phyloP scores from a whole-genome alignment of 768 basidiomycete genomes.

The Tylopilus cervinicoccineus region DNA sequence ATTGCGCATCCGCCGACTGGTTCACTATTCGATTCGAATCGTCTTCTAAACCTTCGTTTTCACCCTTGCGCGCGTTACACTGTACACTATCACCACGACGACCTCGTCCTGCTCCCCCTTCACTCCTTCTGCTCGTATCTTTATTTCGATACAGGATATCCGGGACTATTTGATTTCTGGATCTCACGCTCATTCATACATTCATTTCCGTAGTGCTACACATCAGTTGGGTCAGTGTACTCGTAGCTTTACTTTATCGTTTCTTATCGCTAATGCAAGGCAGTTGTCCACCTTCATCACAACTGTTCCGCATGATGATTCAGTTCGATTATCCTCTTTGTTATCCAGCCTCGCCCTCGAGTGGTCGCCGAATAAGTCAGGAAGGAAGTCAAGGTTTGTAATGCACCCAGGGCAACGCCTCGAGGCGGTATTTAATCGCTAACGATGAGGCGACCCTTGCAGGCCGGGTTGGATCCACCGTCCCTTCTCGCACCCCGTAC shows the following conservation, averaged over 20 bases:
- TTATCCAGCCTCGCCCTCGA: no score
- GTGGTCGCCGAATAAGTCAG: no score
- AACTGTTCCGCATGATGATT: no score
- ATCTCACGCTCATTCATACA: conserved; percentile 13
- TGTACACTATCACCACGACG: conserved; percentile 2
- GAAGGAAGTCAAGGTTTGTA: no score
- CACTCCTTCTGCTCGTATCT: not conserved
- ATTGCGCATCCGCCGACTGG: conserved; percentile 5
- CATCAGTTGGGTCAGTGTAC: conserved; percentile 1
- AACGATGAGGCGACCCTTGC: not conserved
- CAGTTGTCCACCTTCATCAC: no score
- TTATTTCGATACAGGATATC: conserved; percentile 6
- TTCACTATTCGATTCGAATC: not conserved
- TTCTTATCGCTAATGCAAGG: not conserved
- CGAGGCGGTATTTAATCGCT: not conserved
- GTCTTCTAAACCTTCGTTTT: not conserved
- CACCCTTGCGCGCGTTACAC: conserved; percentile 1
- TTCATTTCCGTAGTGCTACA: conserved; percentile 7
- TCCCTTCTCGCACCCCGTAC: not conserved
- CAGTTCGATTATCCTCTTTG: not conserved
- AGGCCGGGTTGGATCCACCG: not conserved
- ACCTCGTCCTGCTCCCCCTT: not conserved
- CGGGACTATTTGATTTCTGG: conserved; percentile 1
- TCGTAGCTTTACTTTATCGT: not conserved
- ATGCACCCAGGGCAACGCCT: not conserved